Percentiles rank a stretch among this genome's conserved stretches.
phyloP scores from a whole-genome alignment of 2,329 filamentous ascomycete genomes.

The Arthrobotrys entomopaga region DNA sequence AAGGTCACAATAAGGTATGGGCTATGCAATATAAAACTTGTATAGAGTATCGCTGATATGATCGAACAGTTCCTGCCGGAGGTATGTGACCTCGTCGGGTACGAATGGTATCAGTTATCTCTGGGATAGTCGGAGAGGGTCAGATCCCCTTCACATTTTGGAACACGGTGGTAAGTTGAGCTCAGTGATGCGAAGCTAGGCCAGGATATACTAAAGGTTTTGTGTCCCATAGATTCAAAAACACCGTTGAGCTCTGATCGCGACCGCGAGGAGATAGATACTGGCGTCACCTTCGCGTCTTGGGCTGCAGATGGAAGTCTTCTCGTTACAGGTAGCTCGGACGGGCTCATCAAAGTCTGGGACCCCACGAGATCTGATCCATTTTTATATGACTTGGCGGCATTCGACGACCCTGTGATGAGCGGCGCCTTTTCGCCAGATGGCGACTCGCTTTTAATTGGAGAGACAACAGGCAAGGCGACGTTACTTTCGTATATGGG shows the following conservation, averaged over 20 bases:
- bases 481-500: conserved; percentile 56
- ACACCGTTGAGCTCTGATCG: conserved; percentile 46
- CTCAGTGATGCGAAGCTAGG: not conserved
- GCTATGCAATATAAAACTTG: not conserved
- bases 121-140: conserved; percentile 55
- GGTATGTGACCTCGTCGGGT: conserved; percentile 57
- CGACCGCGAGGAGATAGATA: conserved; percentile 55
- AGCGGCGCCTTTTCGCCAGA: conserved; percentile 57
- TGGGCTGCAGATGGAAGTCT: conserved; percentile 53
- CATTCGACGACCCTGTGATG: conserved; percentile 57
- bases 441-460: conserved; percentile 57
- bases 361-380: conserved; percentile 56
- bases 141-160: conserved; percentile 43
- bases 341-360: conserved; percentile 59
- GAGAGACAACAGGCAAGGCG: conserved; percentile 57
- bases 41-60: conserved; percentile 15
- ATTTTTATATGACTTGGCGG: conserved; percentile 57
- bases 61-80: conserved; percentile 53
- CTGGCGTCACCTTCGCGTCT: conserved; percentile 57
- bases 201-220: conserved; percentile 11
- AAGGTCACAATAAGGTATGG: conserved; percentile 58
- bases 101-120: conserved; percentile 57
- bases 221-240: conserved; percentile 29
- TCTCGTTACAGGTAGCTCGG: conserved; percentile 56
- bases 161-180: conserved; percentile 55